Evolutionary conservation across 768 basidiomycete genomes (phyloP).

Genomic region (Cystobasidium ongulense): DNA sequence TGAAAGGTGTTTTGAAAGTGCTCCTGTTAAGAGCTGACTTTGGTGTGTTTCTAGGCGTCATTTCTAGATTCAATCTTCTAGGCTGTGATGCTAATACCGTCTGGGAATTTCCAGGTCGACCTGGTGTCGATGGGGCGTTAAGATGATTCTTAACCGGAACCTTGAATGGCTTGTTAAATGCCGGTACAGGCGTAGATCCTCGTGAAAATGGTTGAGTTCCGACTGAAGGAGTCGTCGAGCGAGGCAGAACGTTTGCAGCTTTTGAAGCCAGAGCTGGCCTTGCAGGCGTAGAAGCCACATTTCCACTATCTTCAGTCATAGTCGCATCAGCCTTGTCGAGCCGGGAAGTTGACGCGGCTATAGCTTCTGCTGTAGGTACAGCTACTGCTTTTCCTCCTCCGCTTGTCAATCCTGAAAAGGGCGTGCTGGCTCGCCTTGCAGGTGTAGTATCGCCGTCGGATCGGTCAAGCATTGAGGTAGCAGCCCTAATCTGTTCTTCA

Average conservation of each 20-base stretch:
- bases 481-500: not conserved
- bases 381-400: not conserved
- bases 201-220: not conserved
- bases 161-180: not conserved
- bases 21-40: not conserved
- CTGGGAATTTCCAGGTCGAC: not conserved
- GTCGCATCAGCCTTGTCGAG: not conserved
- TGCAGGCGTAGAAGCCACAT: not conserved
- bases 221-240: not conserved
- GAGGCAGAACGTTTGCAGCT: not conserved
- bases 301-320: not conserved
- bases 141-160: not conserved
- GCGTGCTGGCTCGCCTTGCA: not conserved
- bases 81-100: not conserved
- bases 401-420: not conserved
- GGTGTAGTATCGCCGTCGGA: not conserved
- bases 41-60: conserved; percentile 36
- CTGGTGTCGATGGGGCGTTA: not conserved
- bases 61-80: conserved; percentile 35
- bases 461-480: not conserved
- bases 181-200: not conserved
- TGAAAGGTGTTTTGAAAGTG: conserved; percentile 41
- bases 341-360: not conserved
- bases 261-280: not conserved
- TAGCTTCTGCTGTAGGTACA: not conserved